Base-by-base conservation (phyloP, 2,329 filamentous ascomycete genomes). In the Penicillium hordei region DNA sequence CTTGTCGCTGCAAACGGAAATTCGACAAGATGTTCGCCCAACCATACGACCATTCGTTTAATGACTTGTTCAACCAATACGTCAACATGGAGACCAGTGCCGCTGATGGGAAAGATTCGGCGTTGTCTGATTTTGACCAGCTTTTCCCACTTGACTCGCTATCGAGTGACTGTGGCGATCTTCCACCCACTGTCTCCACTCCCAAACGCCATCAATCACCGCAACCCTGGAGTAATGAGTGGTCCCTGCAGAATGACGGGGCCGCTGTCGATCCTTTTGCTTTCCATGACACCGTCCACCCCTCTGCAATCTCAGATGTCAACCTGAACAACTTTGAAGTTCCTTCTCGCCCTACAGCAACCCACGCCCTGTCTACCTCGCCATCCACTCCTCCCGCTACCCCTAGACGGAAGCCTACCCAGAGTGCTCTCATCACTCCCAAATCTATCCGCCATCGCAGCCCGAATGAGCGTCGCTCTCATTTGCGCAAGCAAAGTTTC, bases 21-120 rank as follows among this genome's bases (percentile, higher is more conserved):
- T 81, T 77, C 59, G 72, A 75, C 67, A 79, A 81, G 56, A 81
- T 81, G 76, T 78, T 82, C 64, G 74, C 74, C 59, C 74, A 77
- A 63, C 67, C 68, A 54, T 75, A 74, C 50, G 75, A 80, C 60
- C 83, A 86, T 69, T 78, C 83, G 59, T 81, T 81, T 73, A 82
- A 83, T 73, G 82, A 83, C 71, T 78, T 87, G 72, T 87, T 88
- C 77, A 83, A 86, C 67, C 81, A 86, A 70, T 86, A 84, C 70
- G 79, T 86, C 71, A 81, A 85, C 64, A 80, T 82, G 72, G 83
- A 85, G 59, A 76, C 81, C 55, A 78, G 81, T 64, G 78, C 78
- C 54, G 77, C 76, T 65, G 76, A 79, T 60, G 74, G 74, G 60
- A 72, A 79, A 72, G 79, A 81, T 63, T 76, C 77, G 60, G 75